Evolutionary conservation across 176 grass and related monocot species (phyloP).

Genomic region (Aegilops umbellulata): DNA sequence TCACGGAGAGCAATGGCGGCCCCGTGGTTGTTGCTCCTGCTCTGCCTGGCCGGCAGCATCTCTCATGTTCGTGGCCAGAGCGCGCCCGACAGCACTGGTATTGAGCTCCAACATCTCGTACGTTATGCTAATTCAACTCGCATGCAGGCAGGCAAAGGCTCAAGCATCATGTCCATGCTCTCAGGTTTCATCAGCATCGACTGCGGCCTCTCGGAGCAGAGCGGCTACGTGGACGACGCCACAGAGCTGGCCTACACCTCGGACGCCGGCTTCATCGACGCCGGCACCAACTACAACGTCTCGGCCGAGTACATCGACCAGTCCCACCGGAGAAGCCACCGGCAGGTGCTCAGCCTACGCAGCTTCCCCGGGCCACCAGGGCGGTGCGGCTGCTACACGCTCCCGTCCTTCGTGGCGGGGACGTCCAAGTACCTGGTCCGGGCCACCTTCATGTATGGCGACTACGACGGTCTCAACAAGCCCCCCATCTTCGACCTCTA

Average conservation of each 20-base stretch:
- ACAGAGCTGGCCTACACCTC: constrained; percentile 33
- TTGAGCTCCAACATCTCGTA: background rate
- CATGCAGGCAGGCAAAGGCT: background rate
- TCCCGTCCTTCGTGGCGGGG: constrained; percentile 22
- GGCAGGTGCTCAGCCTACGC: background rate
- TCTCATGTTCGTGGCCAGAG: constrained; percentile 20
- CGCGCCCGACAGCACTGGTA: constrained; percentile 40
- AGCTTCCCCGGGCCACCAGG: constrained; percentile 43
- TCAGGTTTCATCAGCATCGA: constrained; percentile 69
- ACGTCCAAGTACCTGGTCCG: constrained; percentile 46
- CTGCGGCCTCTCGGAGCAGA: constrained; percentile 41
- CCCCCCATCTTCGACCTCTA: constrained; percentile 44
- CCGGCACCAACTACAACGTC: constrained; percentile 45
- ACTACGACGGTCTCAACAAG: constrained; percentile 48
- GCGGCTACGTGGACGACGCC: constrained; percentile 21
- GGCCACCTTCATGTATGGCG: constrained; percentile 47
- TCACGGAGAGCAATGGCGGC: background rate
- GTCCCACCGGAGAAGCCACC: background rate
- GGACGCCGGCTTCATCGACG: constrained; percentile 43
- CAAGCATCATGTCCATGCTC: background rate
- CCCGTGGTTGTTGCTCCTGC: background rate
- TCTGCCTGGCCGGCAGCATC: background rate
- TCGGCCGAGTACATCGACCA: constrained; percentile 4
- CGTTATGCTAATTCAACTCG: background rate
- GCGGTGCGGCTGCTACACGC: constrained; percentile 46